A percentile compares a stretch with the other conserved stretches of the same genome.
Conservation (phyloP, 2,329 filamentous ascomycete genomes). For the Calonectria crousiana region DNA sequence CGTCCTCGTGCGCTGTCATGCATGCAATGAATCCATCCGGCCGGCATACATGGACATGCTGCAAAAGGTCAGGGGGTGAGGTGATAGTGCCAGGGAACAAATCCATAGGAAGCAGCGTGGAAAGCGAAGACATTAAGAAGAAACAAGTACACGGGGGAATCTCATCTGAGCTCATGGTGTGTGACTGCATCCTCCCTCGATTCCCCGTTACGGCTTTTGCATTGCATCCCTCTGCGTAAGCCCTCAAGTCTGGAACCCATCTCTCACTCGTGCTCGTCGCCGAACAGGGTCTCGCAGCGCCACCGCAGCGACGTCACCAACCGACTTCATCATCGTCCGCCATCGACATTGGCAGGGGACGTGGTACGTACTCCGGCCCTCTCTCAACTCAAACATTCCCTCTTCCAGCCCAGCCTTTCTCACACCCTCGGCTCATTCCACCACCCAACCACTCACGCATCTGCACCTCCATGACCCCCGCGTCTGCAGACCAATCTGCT, state of each 20-base stretch:
- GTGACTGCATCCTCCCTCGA: background rate
- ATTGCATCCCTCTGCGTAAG: background rate
- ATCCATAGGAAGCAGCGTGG: background rate
- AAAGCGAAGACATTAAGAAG: background rate
- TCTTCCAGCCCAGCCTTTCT: slow-evolving; percentile 7
- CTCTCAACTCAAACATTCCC: slow-evolving; percentile 24
- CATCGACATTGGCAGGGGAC: background rate
- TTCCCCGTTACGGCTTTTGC: background rate
- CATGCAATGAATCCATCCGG: slow-evolving; percentile 1
- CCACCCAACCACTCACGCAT: slow-evolving; percentile 30
- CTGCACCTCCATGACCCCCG: background rate
- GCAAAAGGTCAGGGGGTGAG: background rate
- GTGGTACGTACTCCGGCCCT: background rate
- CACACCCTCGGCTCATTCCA: slow-evolving; percentile 13
- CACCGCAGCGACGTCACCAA: slow-evolving; percentile 42
- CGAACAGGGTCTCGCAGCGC: slow-evolving; percentile 33
- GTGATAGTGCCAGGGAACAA: background rate
- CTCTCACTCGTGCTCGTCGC: background rate
- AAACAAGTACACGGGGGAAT: background rate
- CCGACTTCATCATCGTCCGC: slow-evolving; percentile 37
- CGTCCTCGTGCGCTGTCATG: slow-evolving; percentile 13
- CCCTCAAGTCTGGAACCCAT: background rate
- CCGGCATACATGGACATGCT: background rate
- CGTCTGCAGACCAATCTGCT: background rate
- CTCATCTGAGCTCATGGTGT: background rate